A percentile compares a stretch with the other conserved stretches of the same genome.
phyloP scores from a whole-genome alignment of 2,329 filamentous ascomycete species.

The Blumeriella jaapii region DNA sequence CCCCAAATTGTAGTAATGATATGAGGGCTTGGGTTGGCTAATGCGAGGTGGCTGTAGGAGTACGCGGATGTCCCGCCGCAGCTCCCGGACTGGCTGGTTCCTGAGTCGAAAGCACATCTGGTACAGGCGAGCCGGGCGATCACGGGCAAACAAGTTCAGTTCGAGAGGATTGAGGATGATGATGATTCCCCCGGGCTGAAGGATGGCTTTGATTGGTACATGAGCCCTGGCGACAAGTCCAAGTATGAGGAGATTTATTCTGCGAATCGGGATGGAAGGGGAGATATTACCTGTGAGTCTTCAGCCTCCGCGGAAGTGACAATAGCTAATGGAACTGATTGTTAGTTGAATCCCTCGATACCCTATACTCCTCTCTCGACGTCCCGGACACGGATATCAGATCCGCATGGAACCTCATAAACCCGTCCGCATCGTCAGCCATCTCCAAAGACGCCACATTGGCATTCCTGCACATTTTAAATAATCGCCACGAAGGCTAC shows the following conservation, averaged over 20 bases:
- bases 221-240: slow-evolving; percentile 78
- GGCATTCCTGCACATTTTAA: slow-evolving; percentile 92
- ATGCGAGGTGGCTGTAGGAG: slow-evolving; percentile 45
- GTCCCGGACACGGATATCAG: slow-evolving; percentile 69
- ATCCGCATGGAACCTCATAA: slow-evolving; percentile 94
- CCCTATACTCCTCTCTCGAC: slow-evolving; percentile 73
- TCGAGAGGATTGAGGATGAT: slow-evolving; percentile 77
- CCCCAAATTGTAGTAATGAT: too few relatives aligned
- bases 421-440: slow-evolving; percentile 68
- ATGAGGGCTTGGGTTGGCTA: slow-evolving; percentile 5
- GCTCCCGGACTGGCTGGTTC: slow-evolving; percentile 92
- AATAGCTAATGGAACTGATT: too few relatives aligned
- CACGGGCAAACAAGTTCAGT: slow-evolving; percentile 66
- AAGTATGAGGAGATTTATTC: slow-evolving; percentile 98
- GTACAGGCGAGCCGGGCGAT: slow-evolving; percentile 75
- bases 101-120: slow-evolving; percentile 85
- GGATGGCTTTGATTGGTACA: slow-evolving; percentile 99
- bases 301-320: too few relatives aligned
- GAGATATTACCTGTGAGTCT: slow-evolving; percentile 66
- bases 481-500: slow-evolving; percentile 89
- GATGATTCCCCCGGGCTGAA: slow-evolving; percentile 75
- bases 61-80: slow-evolving; percentile 75
- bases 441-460: slow-evolving; percentile 94
- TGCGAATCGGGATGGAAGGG: slow-evolving; percentile 77
- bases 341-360: slow-evolving; percentile 67